Percentiles rank a stretch among this genome's conserved stretches.
phyloP scores from a whole-genome alignment of 192 early-diverging fungal genomes.

The Neocallimastix lanati region DNA sequence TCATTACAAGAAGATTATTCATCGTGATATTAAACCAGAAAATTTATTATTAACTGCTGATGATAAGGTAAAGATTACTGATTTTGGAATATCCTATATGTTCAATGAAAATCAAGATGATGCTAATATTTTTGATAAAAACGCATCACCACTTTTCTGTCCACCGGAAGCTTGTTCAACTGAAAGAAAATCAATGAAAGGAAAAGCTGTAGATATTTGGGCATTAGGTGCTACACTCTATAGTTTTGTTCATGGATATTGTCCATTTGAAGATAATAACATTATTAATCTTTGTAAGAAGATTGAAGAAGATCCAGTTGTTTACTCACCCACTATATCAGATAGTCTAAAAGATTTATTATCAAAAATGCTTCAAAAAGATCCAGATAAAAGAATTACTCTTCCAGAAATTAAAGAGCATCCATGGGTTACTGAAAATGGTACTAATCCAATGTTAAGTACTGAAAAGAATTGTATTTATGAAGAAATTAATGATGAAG shows the following conservation, averaged over 20 bases:
- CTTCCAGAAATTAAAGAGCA: not conserved
- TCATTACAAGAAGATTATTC: constrained; percentile 33
- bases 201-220: constrained; percentile 35
- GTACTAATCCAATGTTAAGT: not conserved
- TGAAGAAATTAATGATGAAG: not conserved
- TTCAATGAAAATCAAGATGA: constrained; percentile 21
- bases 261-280: not conserved
- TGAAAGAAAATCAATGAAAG: constrained; percentile 1
- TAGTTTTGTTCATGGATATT: not conserved
- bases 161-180: constrained; percentile 25
- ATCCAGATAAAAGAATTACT: not conserved
- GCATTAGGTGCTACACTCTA: constrained; percentile 14
- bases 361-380: not conserved
- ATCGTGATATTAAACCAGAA: constrained; percentile 30
- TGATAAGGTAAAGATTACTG: constrained; percentile 23
- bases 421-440: not conserved
- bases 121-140: constrained; percentile 7
- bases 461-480: not conserved
- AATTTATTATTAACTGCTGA: constrained; percentile 17
- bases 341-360: not conserved
- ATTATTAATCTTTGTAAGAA: not conserved
- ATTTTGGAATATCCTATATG: constrained; percentile 45
- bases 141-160: constrained; percentile 27
- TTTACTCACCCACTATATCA: not conserved
- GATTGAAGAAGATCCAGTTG: not conserved